phyloP scores from a whole-genome alignment of 805 yeast genomes.

The Scheffersomyces coipomensis region DNA sequence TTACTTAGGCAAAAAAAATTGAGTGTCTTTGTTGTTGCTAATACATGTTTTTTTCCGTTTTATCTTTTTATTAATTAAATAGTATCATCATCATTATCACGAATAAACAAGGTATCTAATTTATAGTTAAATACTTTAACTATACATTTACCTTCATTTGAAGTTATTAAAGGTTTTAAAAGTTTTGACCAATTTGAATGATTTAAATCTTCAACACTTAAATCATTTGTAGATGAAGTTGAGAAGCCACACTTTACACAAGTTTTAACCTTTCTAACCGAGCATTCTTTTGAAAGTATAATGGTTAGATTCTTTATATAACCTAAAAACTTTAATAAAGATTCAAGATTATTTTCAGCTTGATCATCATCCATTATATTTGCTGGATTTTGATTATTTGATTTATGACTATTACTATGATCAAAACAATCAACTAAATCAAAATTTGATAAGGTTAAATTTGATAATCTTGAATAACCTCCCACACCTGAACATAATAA shows the following conservation, averaged over 20 bases:
- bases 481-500: constrained; percentile 35
- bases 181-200: constrained; percentile 16
- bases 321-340: constrained; percentile 14
- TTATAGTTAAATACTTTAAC: neutral
- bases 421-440: constrained; percentile 20
- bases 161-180: constrained; percentile 14
- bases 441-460: constrained; percentile 29
- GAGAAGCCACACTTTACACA: constrained; percentile 35
- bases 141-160: constrained; percentile 1
- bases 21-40: too few species aligned
- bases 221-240: constrained; percentile 8
- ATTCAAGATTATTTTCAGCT: constrained; percentile 18
- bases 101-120: neutral
- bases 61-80: too few species aligned
- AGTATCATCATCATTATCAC: too few species aligned
- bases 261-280: constrained; percentile 17
- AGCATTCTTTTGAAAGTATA: constrained; percentile 18
- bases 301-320: constrained; percentile 20
- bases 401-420: constrained; percentile 14
- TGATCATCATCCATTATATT: constrained; percentile 19
- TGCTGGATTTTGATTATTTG: constrained; percentile 6
- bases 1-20: too few species aligned
- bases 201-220: constrained; percentile 8
- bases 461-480: constrained; percentile 22
- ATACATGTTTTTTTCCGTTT: too few species aligned